phyloP scores from a whole-genome alignment of 495 filamentous ascomycete genomes.

The Neurospora africana region DNA sequence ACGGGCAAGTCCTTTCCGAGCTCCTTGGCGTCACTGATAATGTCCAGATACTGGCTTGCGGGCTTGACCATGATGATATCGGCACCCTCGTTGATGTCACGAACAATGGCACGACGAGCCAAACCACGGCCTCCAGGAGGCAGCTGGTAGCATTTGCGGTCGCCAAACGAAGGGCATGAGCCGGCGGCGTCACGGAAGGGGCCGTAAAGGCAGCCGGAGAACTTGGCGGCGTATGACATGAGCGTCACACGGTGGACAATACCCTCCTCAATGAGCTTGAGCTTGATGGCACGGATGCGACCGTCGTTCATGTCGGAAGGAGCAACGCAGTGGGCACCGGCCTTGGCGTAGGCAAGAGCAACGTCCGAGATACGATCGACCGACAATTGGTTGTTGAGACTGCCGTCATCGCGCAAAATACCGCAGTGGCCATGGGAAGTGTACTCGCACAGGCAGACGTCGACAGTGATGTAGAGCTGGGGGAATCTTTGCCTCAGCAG shows the following conservation, averaged over 20 bases:
- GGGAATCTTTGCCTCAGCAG: conserved; percentile 76
- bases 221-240: conserved; percentile 97
- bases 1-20: conserved; percentile 81
- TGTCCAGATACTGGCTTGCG: conserved; percentile 85
- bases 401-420: conserved; percentile 83
- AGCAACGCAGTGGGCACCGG: conserved; percentile 92
- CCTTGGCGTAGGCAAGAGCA: conserved; percentile 81
- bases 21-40: conserved; percentile 92
- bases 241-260: conserved; percentile 80
- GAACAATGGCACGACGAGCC: conserved; percentile 77
- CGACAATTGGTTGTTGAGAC: conserved; percentile 81
- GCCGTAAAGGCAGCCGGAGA: conserved; percentile 90
- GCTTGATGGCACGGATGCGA: conserved; percentile 88
- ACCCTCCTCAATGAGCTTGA: conserved; percentile 85
- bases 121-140: conserved; percentile 88
- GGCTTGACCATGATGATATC: conserved; percentile 99
- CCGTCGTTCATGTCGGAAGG: conserved; percentile 99
- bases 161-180: conserved; percentile 84
- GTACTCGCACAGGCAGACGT: conserved; percentile 98
- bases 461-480: conserved; percentile 74
- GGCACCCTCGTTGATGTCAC: conserved; percentile 87
- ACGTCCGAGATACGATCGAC: conserved; percentile 91
- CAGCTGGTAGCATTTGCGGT: conserved; percentile 91
- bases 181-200: conserved; percentile 95
- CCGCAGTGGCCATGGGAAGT: conserved; percentile 98